Base-by-base conservation (phyloP, 2,329 filamentous ascomycete species). In the Fusarium odoratissimum region DNA sequence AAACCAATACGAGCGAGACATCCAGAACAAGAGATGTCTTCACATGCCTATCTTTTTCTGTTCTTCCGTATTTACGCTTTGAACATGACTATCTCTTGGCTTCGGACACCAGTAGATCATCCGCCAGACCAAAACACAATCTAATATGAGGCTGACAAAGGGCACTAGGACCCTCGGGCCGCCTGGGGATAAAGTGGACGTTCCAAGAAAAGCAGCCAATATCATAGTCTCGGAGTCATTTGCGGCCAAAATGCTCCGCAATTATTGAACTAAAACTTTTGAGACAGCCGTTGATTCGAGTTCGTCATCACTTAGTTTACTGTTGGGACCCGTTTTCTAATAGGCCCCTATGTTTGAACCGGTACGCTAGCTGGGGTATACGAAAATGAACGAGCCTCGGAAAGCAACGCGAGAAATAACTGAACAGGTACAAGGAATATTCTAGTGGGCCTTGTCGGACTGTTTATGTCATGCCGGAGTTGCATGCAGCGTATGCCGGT, bases 371-470 rank as follows among this genome's bases (percentile, higher is more conserved):
- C 49, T 21, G 6, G 49, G 49, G 17, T 37, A 14, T 16, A 6
- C 17, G 13, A 52, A 16, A n/a, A 52, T 52, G 49, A 25, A 37
- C 13, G 19, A 52, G 33, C 13, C 23, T 52, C 19, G 7, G 13
- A 52, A 19, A 21, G 1, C 3, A 25, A 28, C 5, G 23, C 19
- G 12, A 38, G n/a, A 52, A 52, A 21, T 25, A 25, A 28, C 9
- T 8, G 5, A 8, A n/a, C 19, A 9, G 2, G 7, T 3, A 12
- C 19, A 37, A 5, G 13, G 8, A 2, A 12, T 37, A 6, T n/a
- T 28, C 9, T 17, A 23, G 33, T 37, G 23, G 49, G 12, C 6
- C 17, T 52, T 16, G 9, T 28, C 49, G 19, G n/a, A 5, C 9
- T 52, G 19, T 37, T 28, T 28, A 37, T 38, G 49, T 52, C 49